A percentile compares a stretch with the other conserved stretches of the same genome.
Conservation (phyloP, 2,329 filamentous ascomycete genomes). For the Trichoderma guizhouense region DNA sequence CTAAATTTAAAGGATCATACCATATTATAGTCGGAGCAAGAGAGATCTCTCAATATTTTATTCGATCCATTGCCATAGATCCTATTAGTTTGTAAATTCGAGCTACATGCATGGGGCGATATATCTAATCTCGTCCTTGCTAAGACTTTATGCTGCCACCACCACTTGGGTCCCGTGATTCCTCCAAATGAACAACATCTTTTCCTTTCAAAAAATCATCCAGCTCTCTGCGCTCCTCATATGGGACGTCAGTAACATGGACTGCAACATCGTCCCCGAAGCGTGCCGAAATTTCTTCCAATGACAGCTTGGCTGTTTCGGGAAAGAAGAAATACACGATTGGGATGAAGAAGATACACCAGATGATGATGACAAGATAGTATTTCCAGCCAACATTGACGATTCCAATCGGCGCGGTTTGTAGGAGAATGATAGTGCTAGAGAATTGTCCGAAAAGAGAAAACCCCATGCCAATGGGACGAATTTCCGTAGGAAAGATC, state of each 20-base stretch:
- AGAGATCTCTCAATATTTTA: background rate
- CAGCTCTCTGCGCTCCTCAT: background rate
- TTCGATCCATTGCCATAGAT: background rate
- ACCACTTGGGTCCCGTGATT: background rate
- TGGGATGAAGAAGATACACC: background rate
- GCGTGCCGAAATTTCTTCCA: background rate
- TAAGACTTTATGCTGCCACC: background rate
- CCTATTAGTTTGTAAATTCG: background rate
- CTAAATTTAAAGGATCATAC: background rate
- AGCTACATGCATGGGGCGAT: background rate
- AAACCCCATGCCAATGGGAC: background rate
- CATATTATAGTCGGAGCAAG: background rate
- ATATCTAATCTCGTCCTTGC: background rate
- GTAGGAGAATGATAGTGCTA: background rate
- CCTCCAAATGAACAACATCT: background rate
- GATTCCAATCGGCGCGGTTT: background rate
- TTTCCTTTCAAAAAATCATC: background rate
- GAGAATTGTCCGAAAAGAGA: background rate
- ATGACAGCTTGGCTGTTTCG: background rate
- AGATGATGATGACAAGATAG: background rate
- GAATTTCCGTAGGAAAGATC: background rate
- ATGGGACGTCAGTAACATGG: background rate
- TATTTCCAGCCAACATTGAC: background rate
- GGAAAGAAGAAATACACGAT: background rate
- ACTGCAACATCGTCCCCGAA: background rate